phyloP scores from a whole-genome alignment of 768 basidiomycete species.

The Lentinula lateritia region DNA sequence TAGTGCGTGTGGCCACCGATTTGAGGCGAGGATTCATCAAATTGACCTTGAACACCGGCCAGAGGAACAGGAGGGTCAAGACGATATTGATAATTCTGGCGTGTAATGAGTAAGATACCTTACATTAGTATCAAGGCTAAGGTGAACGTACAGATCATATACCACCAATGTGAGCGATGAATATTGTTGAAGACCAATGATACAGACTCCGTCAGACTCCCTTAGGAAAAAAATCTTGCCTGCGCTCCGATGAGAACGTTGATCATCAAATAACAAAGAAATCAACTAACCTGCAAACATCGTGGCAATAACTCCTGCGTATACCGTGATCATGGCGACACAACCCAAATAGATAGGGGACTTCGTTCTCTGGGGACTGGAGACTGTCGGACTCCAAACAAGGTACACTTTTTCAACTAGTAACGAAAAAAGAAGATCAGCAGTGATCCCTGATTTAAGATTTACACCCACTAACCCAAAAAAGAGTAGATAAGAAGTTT shows the following conservation, averaged over 20 bases:
- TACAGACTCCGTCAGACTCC: not conserved
- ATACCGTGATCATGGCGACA: not conserved
- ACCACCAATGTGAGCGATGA: not conserved
- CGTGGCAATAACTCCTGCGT: not conserved
- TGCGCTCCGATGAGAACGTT: not conserved
- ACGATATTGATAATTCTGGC: not conserved
- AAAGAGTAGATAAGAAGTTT: not conserved
- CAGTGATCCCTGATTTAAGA: not conserved
- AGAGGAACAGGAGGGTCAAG: not conserved
- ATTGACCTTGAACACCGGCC: not conserved
- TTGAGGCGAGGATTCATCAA: not conserved
- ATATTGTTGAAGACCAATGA: not conserved
- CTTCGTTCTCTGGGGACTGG: not conserved
- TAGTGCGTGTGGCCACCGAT: not conserved
- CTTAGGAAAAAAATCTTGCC: not conserved
- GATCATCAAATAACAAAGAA: not conserved
- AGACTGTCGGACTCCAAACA: not conserved
- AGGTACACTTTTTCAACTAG: conserved; percentile 4
- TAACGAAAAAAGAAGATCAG: not conserved
- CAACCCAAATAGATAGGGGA: not conserved
- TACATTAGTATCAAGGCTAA: not conserved
- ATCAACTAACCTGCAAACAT: not conserved
- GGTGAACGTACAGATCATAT: conserved; percentile 1
- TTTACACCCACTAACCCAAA: not conserved
- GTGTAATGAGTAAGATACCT: not conserved